Percentiles rank a stretch among this genome's conserved stretches.
Evolutionary conservation across 495 filamentous ascomycete species (phyloP).

Genomic region (Penicillium waksmanii): DNA sequence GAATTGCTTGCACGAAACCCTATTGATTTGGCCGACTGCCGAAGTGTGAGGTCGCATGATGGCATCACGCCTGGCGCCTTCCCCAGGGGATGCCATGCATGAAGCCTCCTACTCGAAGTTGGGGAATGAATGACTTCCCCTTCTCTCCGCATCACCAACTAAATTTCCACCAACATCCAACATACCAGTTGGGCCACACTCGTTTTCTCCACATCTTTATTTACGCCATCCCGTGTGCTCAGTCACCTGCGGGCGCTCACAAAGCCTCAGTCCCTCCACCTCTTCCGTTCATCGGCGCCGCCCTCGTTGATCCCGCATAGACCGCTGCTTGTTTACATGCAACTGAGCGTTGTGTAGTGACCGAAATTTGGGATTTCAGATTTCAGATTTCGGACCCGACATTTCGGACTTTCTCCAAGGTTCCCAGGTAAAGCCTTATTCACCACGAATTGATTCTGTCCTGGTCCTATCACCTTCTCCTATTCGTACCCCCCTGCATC

Average conservation of each 20-base stretch:
- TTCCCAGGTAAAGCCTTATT: conserved; percentile 10
- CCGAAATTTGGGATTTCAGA: conserved; percentile 18
- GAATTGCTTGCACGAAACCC: background rate
- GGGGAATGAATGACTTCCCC: no score
- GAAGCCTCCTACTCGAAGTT: background rate
- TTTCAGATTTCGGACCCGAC: background rate
- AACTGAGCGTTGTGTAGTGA: conserved; percentile 18
- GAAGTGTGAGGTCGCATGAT: conserved; percentile 23
- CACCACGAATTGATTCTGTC: conserved; percentile 1
- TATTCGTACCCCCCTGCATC: conserved; percentile 21
- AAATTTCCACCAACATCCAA: no score
- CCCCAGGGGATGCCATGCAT: background rate
- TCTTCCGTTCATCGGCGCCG: conserved; percentile 13
- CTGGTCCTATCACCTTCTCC: conserved; percentile 12
- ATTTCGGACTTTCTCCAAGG: no score
- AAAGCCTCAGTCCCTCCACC: conserved; percentile 10
- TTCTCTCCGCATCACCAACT: background rate
- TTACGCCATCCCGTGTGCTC: conserved; percentile 29
- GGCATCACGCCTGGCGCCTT: conserved; percentile 25
- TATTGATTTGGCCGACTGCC: background rate
- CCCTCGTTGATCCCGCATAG: conserved; percentile 30
- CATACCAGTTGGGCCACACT: conserved; percentile 9
- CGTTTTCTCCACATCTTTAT: conserved; percentile 31
- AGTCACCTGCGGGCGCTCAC: conserved; percentile 25
- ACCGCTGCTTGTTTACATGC: conserved; percentile 36